phyloP scores from a whole-genome alignment of 2,329 filamentous ascomycete species.

The Aspergillus sp. region DNA sequence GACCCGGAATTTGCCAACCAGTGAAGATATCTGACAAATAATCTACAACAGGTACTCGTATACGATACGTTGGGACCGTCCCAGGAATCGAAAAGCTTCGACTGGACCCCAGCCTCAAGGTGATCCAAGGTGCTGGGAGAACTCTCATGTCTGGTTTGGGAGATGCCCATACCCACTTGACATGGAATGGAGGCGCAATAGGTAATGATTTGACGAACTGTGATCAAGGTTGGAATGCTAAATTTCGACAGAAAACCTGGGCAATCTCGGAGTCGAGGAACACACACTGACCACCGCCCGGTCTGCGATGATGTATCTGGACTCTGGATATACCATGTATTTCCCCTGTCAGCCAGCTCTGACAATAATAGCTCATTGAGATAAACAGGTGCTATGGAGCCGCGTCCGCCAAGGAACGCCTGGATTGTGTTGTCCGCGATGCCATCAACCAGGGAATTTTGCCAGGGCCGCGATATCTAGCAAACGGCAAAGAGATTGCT shows the following conservation, averaged over 20 bases:
- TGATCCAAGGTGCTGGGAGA: constrained; percentile 36
- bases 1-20: neutral
- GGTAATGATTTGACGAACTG: neutral
- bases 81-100: constrained; percentile 22
- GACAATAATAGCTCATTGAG: neutral
- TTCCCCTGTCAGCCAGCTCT: too few species aligned
- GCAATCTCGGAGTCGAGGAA: constrained; percentile 43
- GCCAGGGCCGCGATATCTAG: constrained; percentile 45
- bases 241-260: constrained; percentile 24
- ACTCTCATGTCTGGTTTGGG: constrained; percentile 49
- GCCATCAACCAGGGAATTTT: constrained; percentile 47
- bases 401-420: constrained; percentile 42
- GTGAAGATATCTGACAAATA: neutral
- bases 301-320: constrained; percentile 42
- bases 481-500: constrained; percentile 48
- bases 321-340: constrained; percentile 43
- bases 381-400: constrained; percentile 39
- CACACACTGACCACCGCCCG: constrained; percentile 43
- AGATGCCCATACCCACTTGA: constrained; percentile 47
- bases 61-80: constrained; percentile 29
- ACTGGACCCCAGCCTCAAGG: constrained; percentile 27
- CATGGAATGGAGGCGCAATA: constrained; percentile 45
- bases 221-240: neutral
- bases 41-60: constrained; percentile 16
- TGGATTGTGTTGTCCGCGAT: constrained; percentile 45